phyloP scores from a whole-genome alignment of 352 stramenopile species.

The Phytophthora tentaculata region DNA sequence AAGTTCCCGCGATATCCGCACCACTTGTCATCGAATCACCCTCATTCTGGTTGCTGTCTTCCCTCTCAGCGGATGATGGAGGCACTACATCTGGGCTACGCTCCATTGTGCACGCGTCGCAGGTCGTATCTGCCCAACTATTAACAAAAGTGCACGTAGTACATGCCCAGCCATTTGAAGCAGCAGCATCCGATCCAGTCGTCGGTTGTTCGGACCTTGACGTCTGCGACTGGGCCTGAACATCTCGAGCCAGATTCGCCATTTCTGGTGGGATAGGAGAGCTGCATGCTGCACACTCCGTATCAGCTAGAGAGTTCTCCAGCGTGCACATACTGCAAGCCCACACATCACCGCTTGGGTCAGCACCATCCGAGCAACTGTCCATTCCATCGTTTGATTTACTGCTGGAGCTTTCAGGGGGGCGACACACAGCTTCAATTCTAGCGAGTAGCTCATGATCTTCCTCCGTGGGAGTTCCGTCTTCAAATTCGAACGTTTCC shows the following conservation, averaged over 20 bases:
- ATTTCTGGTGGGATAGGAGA: slow-evolving; percentile 63
- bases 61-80: slow-evolving; percentile 5
- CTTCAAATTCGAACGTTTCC: slow-evolving; percentile 69
- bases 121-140: slow-evolving; percentile 53
- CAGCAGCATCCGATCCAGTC: slow-evolving; percentile 3
- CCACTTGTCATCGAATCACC: neutral
- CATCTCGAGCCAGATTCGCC: slow-evolving; percentile 36
- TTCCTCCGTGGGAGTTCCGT: slow-evolving; percentile 45
- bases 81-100: slow-evolving; percentile 50
- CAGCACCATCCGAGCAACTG: slow-evolving; percentile 15
- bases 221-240: slow-evolving; percentile 25
- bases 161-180: slow-evolving; percentile 56
- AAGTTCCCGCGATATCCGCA: slow-evolving; percentile 1
- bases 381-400: slow-evolving; percentile 27
- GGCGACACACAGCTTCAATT: slow-evolving; percentile 36
- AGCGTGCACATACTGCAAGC: slow-evolving; percentile 70
- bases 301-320: slow-evolving; percentile 64
- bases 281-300: slow-evolving; percentile 69
- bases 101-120: slow-evolving; percentile 61
- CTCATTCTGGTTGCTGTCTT: slow-evolving; percentile 18
- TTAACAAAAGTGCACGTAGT: slow-evolving; percentile 76
- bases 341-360: slow-evolving; percentile 52
- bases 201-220: slow-evolving; percentile 5
- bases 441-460: slow-evolving; percentile 49
- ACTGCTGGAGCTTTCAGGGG: slow-evolving; percentile 10